Conservation (phyloP, 1,139 yeast species). For the Candida albicans region DNA sequence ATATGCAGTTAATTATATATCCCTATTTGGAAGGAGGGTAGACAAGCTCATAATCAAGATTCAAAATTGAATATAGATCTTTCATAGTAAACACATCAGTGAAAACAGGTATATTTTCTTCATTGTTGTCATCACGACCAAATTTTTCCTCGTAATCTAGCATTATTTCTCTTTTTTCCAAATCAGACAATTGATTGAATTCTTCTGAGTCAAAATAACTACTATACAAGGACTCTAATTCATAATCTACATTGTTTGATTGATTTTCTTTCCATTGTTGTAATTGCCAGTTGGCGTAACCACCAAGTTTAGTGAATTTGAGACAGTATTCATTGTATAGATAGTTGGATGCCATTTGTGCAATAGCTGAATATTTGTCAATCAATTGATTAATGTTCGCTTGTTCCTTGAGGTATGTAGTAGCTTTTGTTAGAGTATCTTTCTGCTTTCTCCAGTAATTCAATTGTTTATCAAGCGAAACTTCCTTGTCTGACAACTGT, state of each 20-base stretch:
- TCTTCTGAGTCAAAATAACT: slow-evolving; percentile 14
- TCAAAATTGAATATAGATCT: slow-evolving; percentile 17
- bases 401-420: slow-evolving; percentile 13
- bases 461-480: slow-evolving; percentile 13
- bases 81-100: slow-evolving; percentile 16
- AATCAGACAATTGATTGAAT: slow-evolving; percentile 12
- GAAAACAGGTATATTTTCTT: slow-evolving; percentile 7
- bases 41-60: slow-evolving; percentile 18
- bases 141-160: slow-evolving; percentile 6
- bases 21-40: slow-evolving; percentile 14
- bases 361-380: slow-evolving; percentile 15
- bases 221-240: slow-evolving; percentile 7
- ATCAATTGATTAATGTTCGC: slow-evolving; percentile 12
- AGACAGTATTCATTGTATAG: slow-evolving; percentile 15
- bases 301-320: slow-evolving; percentile 17
- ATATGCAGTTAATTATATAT: slow-evolving; percentile 12
- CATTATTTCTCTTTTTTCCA: slow-evolving; percentile 11
- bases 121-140: background rate
- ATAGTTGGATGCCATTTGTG: slow-evolving; percentile 19
- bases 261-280: slow-evolving; percentile 12
- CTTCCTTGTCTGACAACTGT: slow-evolving; percentile 6
- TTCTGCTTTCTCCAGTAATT: slow-evolving; percentile 11
- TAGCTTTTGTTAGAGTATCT: slow-evolving; percentile 17
- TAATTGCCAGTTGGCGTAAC: slow-evolving; percentile 13
- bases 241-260: slow-evolving; percentile 8